Evolutionary conservation across 2,329 filamentous ascomycete genomes (phyloP).

Genomic region (Xylaria polymorpha): DNA sequence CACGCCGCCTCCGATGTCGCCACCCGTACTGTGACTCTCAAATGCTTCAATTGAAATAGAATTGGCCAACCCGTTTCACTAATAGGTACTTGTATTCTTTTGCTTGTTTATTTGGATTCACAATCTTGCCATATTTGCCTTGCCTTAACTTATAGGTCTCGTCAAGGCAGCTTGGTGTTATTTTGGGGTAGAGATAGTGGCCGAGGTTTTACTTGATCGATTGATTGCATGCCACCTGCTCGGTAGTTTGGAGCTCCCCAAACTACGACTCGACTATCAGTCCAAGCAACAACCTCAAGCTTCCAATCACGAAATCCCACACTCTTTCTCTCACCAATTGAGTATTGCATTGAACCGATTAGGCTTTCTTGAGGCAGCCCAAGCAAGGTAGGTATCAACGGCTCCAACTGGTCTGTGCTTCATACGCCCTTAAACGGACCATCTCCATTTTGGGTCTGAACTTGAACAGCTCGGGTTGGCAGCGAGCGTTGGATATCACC

Average conservation of each 20-base stretch:
- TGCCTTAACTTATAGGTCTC: not conserved
- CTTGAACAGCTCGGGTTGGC: conserved; percentile 13
- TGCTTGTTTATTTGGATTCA: not conserved
- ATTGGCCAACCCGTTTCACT: not conserved
- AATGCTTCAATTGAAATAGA: not conserved
- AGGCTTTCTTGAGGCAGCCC: conserved; percentile 6
- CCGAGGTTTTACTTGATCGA: not conserved
- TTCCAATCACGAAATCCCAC: conserved; percentile 21
- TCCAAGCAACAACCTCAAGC: not conserved
- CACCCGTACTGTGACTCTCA: conserved; percentile 11
- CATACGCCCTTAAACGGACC: conserved; percentile 18
- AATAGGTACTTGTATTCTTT: not conserved
- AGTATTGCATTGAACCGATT: not conserved
- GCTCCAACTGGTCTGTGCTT: conserved; percentile 35
- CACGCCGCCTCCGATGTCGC: conserved; percentile 28
- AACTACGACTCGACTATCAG: conserved; percentile 9
- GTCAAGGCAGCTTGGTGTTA: not conserved
- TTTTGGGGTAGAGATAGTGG: not conserved
- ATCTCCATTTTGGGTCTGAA: conserved; percentile 29
- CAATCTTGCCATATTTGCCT: not conserved
- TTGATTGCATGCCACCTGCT: not conserved
- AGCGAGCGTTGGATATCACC: conserved; percentile 5
- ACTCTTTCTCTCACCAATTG: not conserved
- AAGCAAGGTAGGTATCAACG: conserved; percentile 11
- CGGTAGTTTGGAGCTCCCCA: conserved; percentile 4